These are phyloP conservation scores for Spizellomyces sp. DNA, from an alignment of 192 early-diverging fungal genomes.

Conservation along the genomic window DNA sequence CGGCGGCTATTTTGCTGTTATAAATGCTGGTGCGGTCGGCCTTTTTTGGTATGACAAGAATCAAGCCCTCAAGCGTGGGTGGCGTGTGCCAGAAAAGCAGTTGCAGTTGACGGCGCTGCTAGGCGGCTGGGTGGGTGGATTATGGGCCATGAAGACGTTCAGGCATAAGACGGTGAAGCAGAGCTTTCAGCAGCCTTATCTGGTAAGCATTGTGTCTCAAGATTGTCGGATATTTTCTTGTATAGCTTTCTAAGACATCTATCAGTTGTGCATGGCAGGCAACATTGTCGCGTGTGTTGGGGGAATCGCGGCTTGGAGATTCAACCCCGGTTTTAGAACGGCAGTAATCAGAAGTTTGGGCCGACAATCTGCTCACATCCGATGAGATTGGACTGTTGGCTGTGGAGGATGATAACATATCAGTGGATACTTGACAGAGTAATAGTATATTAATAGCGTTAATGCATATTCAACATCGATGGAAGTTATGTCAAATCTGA, in stretches of 20 bases:
- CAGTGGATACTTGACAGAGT: too few species aligned
- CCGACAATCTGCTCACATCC: too few species aligned
- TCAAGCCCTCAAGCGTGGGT: conserved; percentile 49
- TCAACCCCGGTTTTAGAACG: conserved; percentile 8
- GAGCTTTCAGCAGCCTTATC: conserved; percentile 48
- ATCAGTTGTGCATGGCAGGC: conserved; percentile 18
- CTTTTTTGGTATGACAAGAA: conserved; percentile 61
- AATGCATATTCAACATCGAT: too few species aligned
- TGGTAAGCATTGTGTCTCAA: conserved; percentile 8
- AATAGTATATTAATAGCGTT: too few species aligned
- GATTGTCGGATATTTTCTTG: conserved; percentile 3
- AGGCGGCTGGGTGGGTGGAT: conserved; percentile 57
- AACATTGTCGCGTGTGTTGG: conserved; percentile 20
- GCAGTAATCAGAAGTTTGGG: too few species aligned
- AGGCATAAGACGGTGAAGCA: conserved; percentile 59
- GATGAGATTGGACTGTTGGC: too few species aligned
- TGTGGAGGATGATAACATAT: too few species aligned
- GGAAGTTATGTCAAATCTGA: too few species aligned
- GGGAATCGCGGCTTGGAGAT: conserved; percentile 16
- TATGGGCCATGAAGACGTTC: conserved; percentile 56
- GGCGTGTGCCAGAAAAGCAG: conserved; percentile 52
- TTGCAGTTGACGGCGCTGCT: conserved; percentile 53
- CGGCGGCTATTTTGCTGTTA: conserved; percentile 37
- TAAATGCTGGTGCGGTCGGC: conserved; percentile 44
- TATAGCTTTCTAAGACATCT: not conserved